phyloP scores from a whole-genome alignment of 2,329 filamentous ascomycete genomes.

The Monosporascus ibericus region DNA sequence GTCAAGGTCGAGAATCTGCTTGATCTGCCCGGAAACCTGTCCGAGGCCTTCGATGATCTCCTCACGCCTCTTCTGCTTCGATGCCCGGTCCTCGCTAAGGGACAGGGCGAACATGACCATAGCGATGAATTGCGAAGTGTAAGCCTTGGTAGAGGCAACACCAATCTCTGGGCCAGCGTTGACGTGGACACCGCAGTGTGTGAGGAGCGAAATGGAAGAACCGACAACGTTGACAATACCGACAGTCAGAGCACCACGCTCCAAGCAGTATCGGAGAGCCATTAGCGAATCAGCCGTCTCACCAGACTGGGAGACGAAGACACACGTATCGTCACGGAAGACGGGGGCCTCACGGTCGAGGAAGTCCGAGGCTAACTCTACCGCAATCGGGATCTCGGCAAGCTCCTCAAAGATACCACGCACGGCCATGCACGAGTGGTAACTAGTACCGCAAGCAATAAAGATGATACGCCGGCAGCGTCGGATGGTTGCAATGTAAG shows the following conservation, averaged over 20 bases:
- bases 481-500: conserved; percentile 94
- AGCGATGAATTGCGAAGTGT: conserved; percentile 98
- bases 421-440: conserved; percentile 99
- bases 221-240: conserved; percentile 98
- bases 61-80: conserved; percentile 83
- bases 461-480: conserved; percentile 97
- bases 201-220: conserved; percentile 96
- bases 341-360: conserved; percentile 93
- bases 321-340: conserved; percentile 98
- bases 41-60: conserved; percentile 94
- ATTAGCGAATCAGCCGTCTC: conserved; percentile 97
- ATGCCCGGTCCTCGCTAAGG: conserved; percentile 91
- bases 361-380: conserved; percentile 97
- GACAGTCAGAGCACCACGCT: conserved; percentile 93
- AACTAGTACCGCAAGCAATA: conserved; percentile 96
- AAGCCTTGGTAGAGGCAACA: conserved; percentile 98
- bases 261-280: conserved; percentile 95
- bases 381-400: conserved; percentile 94
- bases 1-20: conserved; percentile 83
- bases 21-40: conserved; percentile 86
- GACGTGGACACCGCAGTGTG: conserved; percentile 99
- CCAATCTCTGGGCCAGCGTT: conserved; percentile 98
- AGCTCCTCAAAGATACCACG: conserved; percentile 97
- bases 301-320: conserved; percentile 97
- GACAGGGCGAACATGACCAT: conserved; percentile 99